Evolutionary conservation across 345 rosid genomes (phyloP).

Genomic region (Boechera stricta): DNA sequence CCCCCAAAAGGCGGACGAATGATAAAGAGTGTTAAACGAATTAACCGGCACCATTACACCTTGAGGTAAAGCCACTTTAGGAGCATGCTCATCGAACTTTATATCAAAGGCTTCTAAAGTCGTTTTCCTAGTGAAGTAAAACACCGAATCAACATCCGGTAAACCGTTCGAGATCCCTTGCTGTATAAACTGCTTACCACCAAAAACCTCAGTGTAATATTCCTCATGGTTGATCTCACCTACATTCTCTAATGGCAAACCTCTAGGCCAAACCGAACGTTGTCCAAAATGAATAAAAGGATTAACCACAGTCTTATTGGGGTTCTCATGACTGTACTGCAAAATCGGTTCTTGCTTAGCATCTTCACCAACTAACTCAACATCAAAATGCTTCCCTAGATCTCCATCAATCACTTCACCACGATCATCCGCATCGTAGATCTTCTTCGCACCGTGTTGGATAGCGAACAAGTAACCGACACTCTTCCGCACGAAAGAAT

Average conservation of each 20-base stretch:
- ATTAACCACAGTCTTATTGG: constrained; percentile 78
- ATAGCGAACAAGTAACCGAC: constrained; percentile 95
- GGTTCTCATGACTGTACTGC: constrained; percentile 89
- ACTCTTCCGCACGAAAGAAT: constrained; percentile 83
- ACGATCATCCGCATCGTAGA: constrained; percentile 92
- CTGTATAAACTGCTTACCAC: constrained; percentile 96
- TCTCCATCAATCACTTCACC: constrained; percentile 86
- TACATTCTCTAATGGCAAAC: constrained; percentile 93
- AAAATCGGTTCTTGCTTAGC: constrained; percentile 82
- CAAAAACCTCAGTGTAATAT: constrained; percentile 87
- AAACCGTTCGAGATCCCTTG: constrained; percentile 96
- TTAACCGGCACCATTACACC: constrained; percentile 94
- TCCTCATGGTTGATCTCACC: constrained; percentile 91
- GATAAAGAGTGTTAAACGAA: constrained; percentile 90
- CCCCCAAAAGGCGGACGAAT: constrained; percentile 96
- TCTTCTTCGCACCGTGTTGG: constrained; percentile 95
- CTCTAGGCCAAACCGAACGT: constrained; percentile 99
- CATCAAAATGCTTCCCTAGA: constrained; percentile 91
- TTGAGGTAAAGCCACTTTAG: constrained; percentile 93
- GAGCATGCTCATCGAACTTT: constrained; percentile 87
- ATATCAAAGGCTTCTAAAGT: constrained; percentile 87
- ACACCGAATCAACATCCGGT: constrained; percentile 98
- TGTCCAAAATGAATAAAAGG: constrained; percentile 97
- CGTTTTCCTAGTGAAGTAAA: constrained; percentile 87
- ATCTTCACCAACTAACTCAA: constrained; percentile 79